Evolutionary conservation across 73 alveolate species (phyloP).

Genomic region (Symbiodinium pilosum): DNA sequence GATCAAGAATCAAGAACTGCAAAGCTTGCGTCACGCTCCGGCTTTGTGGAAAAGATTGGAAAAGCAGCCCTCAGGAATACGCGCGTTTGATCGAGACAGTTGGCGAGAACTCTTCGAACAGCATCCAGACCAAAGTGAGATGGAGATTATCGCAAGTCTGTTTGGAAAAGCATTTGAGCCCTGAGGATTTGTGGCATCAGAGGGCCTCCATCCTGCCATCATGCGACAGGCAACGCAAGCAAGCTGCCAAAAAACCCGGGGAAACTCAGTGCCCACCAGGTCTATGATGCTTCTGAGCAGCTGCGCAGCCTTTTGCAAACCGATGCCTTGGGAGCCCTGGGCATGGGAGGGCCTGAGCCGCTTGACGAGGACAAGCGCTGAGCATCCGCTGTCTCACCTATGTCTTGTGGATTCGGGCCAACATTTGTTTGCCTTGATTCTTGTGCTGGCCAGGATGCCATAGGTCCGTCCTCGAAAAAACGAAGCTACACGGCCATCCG

Average conservation of each 20-base stretch:
- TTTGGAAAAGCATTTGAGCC: too few relatives aligned
- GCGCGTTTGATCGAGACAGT: slow-evolving; percentile 36
- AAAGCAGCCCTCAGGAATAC: slow-evolving; percentile 24
- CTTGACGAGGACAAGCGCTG: slow-evolving; percentile 16
- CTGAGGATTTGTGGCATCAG: slow-evolving; percentile 22
- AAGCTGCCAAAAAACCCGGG: background rate
- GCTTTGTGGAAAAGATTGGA: too few relatives aligned
- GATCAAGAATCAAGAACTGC: too few relatives aligned
- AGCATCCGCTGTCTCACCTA: background rate
- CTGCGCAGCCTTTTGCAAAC: slow-evolving; percentile 37
- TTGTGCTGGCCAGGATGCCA: background rate
- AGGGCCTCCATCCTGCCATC: slow-evolving; percentile 93
- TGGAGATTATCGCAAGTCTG: too few relatives aligned
- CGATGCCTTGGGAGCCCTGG: slow-evolving; percentile 58
- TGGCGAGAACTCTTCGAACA: slow-evolving; percentile 30
- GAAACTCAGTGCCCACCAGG: too few relatives aligned
- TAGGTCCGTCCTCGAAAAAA: background rate
- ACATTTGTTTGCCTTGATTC: too few relatives aligned
- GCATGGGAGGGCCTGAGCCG: slow-evolving; percentile 29
- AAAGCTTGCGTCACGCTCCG: too few relatives aligned
- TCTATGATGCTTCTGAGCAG: slow-evolving; percentile 69
- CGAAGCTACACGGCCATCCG: slow-evolving; percentile 65
- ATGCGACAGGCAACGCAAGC: slow-evolving; percentile 59
- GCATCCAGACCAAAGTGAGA: background rate
- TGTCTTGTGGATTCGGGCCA: background rate